Base-by-base conservation (phyloP, 2,329 filamentous ascomycete species). In the Diaporthe sp. region DNA sequence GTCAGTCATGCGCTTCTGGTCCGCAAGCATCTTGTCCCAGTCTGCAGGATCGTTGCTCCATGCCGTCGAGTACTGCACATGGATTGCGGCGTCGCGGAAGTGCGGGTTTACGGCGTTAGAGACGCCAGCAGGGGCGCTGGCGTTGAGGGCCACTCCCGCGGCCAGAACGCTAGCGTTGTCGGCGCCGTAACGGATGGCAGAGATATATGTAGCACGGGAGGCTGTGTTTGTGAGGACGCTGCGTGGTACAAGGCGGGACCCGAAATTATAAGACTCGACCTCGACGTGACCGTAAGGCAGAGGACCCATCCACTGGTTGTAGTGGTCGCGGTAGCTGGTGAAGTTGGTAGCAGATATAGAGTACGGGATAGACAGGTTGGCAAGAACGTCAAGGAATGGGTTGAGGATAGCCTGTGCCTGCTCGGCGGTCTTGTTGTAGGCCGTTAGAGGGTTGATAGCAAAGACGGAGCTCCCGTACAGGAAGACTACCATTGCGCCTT, bases 21-120 rank as follows among this genome's bases (percentile, higher is more conserved):
- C 77, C 39, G 77, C 79, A 12, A 81, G 62, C 77, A 81, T 82
- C 46, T 68, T 51, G 15, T 79, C 74, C 22, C 73, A 78, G 74
- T 78, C 79, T 1, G 78, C 76, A 25, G 68, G 57, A 19, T 78
- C 70, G 10, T 76, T 74, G 15, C 77, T 76, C 81, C 80, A 81
- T 42, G 77, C 72, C 22, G 80, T 81, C 34, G 78, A 79, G 57
- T 83, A 75, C 76, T 83, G 80, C 70, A 83, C 77, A 62, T 82
- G 79, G 67, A 84, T 79, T 22, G 84, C 79, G 15, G 83, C 77
- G 51, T 80, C 78, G 46, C 84, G 83, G 84, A 84, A 86, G 3
- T 80, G 80, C 0, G 85, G 84, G 55, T 82, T 82, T n/a, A 85
- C 84, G 4, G 84, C 81, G 79, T 82, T 85, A 76, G 62, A 79